A percentile compares a stretch with the other conserved stretches of the same genome.
phyloP scores from a whole-genome alignment of 2,329 filamentous ascomycete species.

The Botryotinia convoluta region DNA sequence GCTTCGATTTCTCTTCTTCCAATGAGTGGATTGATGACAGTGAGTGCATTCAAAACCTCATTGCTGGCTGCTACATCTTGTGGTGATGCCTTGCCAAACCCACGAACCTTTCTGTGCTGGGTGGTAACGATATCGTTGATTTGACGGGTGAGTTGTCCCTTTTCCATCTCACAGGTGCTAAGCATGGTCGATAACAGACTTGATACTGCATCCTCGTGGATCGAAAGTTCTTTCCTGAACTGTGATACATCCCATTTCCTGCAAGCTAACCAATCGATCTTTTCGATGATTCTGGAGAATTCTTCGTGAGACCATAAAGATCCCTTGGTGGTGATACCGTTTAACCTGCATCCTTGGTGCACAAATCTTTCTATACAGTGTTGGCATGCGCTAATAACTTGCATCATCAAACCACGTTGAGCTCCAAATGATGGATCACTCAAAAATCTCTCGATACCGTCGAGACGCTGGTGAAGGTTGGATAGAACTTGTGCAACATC shows the following conservation, averaged over 20 bases:
- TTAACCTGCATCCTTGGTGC: slow-evolving; percentile 16
- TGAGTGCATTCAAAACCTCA: slow-evolving; percentile 15
- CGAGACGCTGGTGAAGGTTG: slow-evolving; percentile 13
- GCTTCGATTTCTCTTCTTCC: slow-evolving; percentile 16
- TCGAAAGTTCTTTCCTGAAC: slow-evolving; percentile 17
- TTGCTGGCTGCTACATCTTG: slow-evolving; percentile 6
- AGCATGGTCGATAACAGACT: slow-evolving; percentile 13
- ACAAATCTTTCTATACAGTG: slow-evolving; percentile 21
- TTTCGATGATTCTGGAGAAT: slow-evolving; percentile 11
- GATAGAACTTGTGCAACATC: slow-evolving; percentile 17
- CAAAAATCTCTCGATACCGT: slow-evolving; percentile 18
- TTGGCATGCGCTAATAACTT: slow-evolving; percentile 18
- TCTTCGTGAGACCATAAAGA: slow-evolving; percentile 18
- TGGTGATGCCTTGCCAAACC: not conserved
- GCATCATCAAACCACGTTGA: slow-evolving; percentile 19
- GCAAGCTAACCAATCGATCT: slow-evolving; percentile 18
- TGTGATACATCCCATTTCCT: slow-evolving; percentile 18
- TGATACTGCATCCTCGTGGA: slow-evolving; percentile 17
- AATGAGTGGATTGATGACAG: slow-evolving; percentile 16
- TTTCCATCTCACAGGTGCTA: slow-evolving; percentile 3
- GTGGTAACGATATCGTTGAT: slow-evolving; percentile 19
- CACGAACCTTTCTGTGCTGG: slow-evolving; percentile 18
- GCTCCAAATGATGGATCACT: slow-evolving; percentile 5
- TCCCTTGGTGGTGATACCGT: slow-evolving; percentile 16
- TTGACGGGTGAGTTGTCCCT: slow-evolving; percentile 17